Evolutionary conservation across 1,139 yeast species (phyloP).

Genomic region (Blastobotrys petasosporus): DNA sequence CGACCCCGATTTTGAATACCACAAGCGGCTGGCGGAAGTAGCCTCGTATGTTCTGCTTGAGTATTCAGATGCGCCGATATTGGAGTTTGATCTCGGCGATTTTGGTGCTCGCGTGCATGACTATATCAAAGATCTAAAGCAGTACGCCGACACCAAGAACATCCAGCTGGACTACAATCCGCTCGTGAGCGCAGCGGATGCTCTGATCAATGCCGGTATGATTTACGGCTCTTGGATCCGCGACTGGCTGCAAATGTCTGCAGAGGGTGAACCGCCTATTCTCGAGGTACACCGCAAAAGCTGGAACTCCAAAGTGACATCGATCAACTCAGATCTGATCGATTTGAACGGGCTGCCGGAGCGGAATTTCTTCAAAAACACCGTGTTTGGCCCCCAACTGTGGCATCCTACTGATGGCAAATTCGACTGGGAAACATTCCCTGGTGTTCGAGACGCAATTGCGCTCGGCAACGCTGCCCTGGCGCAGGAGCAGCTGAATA

Average conservation of each 20-base stretch:
- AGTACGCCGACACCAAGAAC: slow-evolving; percentile 33
- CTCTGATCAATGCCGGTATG: slow-evolving; percentile 23
- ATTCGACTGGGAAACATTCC: slow-evolving; percentile 64
- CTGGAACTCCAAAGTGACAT: slow-evolving; percentile 65
- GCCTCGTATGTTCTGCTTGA: slow-evolving; percentile 49
- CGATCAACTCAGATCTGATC: slow-evolving; percentile 51
- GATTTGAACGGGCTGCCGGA: slow-evolving; percentile 43
- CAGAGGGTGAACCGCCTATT: slow-evolving; percentile 55
- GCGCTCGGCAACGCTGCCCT: slow-evolving; percentile 19
- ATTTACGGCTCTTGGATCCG: slow-evolving; percentile 41
- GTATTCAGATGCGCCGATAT: slow-evolving; percentile 64
- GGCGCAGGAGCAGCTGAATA: slow-evolving; percentile 4
- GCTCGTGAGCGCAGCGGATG: slow-evolving; percentile 25
- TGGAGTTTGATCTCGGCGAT: slow-evolving; percentile 59
- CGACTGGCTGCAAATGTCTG: slow-evolving; percentile 47
- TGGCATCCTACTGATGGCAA: slow-evolving; percentile 45
- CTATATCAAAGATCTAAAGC: slow-evolving; percentile 46
- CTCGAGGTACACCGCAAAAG: slow-evolving; percentile 67
- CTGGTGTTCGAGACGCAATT: slow-evolving; percentile 64
- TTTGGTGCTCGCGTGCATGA: slow-evolving; percentile 44
- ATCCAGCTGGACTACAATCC: slow-evolving; percentile 19
- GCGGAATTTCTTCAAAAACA: slow-evolving; percentile 65
- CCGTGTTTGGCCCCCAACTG: slow-evolving; percentile 63
- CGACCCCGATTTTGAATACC: slow-evolving; percentile 56
- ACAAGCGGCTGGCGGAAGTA: slow-evolving; percentile 52